Conservation (phyloP, 2,329 filamentous ascomycete genomes). For the Botryotinia convoluta region DNA sequence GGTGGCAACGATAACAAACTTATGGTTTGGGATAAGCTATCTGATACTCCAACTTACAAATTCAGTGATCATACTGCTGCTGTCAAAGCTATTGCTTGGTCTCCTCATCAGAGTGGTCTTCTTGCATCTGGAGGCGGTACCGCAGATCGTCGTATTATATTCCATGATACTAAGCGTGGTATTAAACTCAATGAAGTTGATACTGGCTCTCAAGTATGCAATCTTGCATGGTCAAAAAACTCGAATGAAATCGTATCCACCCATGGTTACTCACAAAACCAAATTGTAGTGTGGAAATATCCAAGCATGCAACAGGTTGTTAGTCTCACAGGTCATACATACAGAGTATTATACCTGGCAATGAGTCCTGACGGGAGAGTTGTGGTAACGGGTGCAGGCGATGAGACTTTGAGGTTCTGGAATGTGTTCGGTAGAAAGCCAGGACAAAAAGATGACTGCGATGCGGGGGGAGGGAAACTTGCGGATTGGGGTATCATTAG, state of each 20-base stretch:
- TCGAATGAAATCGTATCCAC: conserved; percentile 97
- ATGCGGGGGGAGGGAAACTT: conserved; percentile 58
- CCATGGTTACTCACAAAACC: conserved; percentile 96
- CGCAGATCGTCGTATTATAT: conserved; percentile 93
- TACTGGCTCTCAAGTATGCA: conserved; percentile 98
- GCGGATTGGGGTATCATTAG: conserved; percentile 84
- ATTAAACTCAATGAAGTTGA: conserved; percentile 82
- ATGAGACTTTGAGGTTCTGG: conserved; percentile 96
- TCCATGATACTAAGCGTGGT: conserved; percentile 92
- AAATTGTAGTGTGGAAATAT: conserved; percentile 99
- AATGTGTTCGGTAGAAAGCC: conserved; percentile 87
- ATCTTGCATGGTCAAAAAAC: conserved; percentile 94
- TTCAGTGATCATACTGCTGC: conserved; percentile 94
- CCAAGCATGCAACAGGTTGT: conserved; percentile 97
- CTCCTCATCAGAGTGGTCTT: conserved; percentile 88
- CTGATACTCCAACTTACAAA: conserved; percentile 87
- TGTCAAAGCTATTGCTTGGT: conserved; percentile 98
- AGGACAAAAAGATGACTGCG: conserved; percentile 64
- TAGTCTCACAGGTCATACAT: conserved; percentile 92
- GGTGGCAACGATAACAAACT: conserved; percentile 99
- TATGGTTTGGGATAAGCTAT: conserved; percentile 96
- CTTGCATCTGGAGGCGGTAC: conserved; percentile 96
- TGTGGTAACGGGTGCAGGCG: conserved; percentile 92
- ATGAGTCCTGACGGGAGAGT: conserved; percentile 96
- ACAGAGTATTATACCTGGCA: conserved; percentile 89